phyloP scores from a whole-genome alignment of 2,329 filamentous ascomycete species.

The Calonectria crousiana region DNA sequence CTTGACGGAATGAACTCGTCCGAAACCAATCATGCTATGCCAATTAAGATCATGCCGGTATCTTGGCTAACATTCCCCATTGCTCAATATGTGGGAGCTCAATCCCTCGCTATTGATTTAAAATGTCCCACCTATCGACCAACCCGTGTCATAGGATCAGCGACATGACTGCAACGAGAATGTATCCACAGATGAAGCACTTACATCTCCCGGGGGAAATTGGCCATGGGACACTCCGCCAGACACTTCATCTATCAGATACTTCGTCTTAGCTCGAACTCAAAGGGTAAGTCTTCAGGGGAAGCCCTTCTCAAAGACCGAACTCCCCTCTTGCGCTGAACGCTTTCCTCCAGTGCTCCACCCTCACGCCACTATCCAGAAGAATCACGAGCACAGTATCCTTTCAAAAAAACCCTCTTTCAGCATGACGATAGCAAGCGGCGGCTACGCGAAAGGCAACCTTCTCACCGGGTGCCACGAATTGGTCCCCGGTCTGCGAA shows the following conservation, averaged over 20 bases:
- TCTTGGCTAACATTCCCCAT: background rate
- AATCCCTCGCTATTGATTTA: background rate
- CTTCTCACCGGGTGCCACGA: conserved; percentile 37
- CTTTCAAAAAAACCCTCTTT: background rate
- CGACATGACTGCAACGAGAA: background rate
- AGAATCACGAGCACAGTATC: background rate
- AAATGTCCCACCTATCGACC: background rate
- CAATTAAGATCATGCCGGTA: background rate
- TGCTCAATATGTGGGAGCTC: background rate
- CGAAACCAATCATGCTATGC: background rate
- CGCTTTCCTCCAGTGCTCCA: background rate
- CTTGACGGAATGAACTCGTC: background rate
- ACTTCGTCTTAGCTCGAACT: background rate
- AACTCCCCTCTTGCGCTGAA: background rate
- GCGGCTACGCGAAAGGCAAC: conserved; percentile 33
- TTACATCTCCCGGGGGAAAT: background rate
- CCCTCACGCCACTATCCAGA: background rate
- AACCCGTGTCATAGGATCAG: background rate
- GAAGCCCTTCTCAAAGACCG: background rate
- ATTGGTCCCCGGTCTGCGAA: conserved; percentile 30
- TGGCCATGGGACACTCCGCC: background rate
- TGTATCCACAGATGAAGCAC: background rate
- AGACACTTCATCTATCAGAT: background rate
- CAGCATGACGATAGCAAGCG: conserved; percentile 31
- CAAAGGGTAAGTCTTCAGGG: no score